Evolutionary conservation across 139 green algal genomes (phyloP).

Genomic region (Micractinium sp.): DNA sequence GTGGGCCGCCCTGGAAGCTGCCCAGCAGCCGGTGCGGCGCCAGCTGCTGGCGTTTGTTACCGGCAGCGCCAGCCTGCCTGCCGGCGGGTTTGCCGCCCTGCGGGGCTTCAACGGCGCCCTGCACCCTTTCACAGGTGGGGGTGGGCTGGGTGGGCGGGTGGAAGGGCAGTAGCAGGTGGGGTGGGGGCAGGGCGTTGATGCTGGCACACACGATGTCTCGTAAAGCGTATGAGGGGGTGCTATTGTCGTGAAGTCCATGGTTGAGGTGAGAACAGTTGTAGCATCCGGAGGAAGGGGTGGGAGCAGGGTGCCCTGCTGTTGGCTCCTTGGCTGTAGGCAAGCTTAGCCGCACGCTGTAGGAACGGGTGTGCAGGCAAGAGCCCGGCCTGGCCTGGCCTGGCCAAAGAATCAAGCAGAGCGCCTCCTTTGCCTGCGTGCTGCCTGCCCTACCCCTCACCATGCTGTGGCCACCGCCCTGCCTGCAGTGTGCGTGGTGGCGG

Average conservation of each 20-base stretch:
- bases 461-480: not conserved
- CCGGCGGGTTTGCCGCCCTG: slow-evolving; percentile 50
- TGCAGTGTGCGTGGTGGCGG: slow-evolving; percentile 35
- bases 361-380: not conserved
- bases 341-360: not conserved
- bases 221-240: no score
- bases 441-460: not conserved
- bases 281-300: no score
- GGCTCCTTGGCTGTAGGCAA: not conserved
- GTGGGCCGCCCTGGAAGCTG: slow-evolving; percentile 22
- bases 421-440: no score
- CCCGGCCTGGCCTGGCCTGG: not conserved
- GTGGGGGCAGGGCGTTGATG: no score
- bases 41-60: slow-evolving; percentile 50
- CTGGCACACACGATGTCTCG: no score
- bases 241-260: no score
- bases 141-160: not conserved
- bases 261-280: no score
- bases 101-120: slow-evolving; percentile 44
- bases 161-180: not conserved
- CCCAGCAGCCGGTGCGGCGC: not conserved
- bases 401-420: no score
- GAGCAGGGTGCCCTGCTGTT: not conserved
- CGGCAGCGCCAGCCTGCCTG: slow-evolving; percentile 33
- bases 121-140: slow-evolving; percentile 43